Conservation (phyloP, 2,329 filamentous ascomycete genomes). For the Pseudopithomyces maydicus region DNA sequence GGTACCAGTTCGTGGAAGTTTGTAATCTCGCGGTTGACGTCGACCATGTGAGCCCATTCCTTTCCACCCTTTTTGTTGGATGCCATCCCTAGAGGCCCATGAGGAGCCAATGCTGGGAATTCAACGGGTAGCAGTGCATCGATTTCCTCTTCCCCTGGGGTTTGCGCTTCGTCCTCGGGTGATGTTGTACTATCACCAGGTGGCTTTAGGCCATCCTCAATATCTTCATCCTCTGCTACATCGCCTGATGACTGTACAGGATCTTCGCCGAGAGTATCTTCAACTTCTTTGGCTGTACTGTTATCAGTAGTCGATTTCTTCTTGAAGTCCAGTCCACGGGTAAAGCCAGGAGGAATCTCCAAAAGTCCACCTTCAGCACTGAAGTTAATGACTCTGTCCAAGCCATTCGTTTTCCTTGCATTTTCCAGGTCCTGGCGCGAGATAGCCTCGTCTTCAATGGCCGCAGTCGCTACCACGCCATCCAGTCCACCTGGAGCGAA, state of each 20-base stretch:
- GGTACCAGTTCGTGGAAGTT: constrained; percentile 94
- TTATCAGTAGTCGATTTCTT: constrained; percentile 62
- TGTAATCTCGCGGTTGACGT: constrained; percentile 89
- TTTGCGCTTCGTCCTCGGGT: constrained; percentile 53
- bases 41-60: constrained; percentile 99
- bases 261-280: constrained; percentile 64
- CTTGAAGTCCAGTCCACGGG: constrained; percentile 75
- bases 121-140: constrained; percentile 89
- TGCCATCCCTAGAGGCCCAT: constrained; percentile 73
- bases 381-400: constrained; percentile 88
- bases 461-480: constrained; percentile 81
- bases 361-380: constrained; percentile 77
- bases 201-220: constrained; percentile 27
- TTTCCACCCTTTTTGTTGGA: constrained; percentile 74
- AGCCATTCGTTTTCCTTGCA: constrained; percentile 52
- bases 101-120: constrained; percentile 88
- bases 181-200: constrained; percentile 35
- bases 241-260: constrained; percentile 36
- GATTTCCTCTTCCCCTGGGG: constrained; percentile 65
- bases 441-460: constrained; percentile 76
- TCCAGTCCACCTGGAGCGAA: constrained; percentile 92
- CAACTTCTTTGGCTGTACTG: constrained; percentile 71
- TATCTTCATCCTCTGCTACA: constrained; percentile 31
- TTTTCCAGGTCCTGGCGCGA: constrained; percentile 53
- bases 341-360: constrained; percentile 80